Base-by-base conservation (phyloP, 2,329 filamentous ascomycete genomes). In the Cladophialophora psammophila region DNA sequence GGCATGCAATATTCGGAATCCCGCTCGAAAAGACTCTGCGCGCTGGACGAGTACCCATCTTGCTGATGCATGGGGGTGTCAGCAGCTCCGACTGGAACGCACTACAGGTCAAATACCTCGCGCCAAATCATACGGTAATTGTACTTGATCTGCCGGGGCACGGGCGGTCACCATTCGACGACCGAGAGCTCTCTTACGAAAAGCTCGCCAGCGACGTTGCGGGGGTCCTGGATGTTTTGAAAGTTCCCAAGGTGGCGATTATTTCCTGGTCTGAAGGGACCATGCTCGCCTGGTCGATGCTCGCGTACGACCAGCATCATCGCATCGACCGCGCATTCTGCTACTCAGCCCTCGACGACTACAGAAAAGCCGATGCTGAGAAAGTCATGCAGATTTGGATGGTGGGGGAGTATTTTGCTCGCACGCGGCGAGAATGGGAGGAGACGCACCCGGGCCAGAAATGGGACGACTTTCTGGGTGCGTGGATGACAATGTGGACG, bases 301-400 rank as follows among this genome's bases (percentile, higher is more conserved):
- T 63, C n/a, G 45, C 60, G 3, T 54, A 63, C 31, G 36, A 40
- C n/a, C 60, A 63, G 15, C 60, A 54, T 18, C 2, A 40, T 34
- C 60, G 60, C 12, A 42, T 63, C 15, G 60, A 63, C 26, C 45
- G 60, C 2, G 40, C 40, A 5, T 63, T 63, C 34, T 31, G 20
- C 31, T 63, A 63, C 48, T 63, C 60, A n/a, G 60, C 40, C 40
- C 32, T 63, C 26, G 60, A 63, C 26, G 60, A 63, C 32, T 63
- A 63, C 36, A 42, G 60, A 8, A 63, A 63, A 32, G 48, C 60
- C 20, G 60, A 63, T 26, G 60, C 45, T 4, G 60, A 63, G 32
- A 36, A 54, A 20, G 60, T 63, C 26, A 55, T 40, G 31, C 38
- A 50, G 40, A 63, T 63, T 26, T 42, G 34, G 32, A 54, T 54